phyloP scores from a whole-genome alignment of 805 yeast genomes.

The Candida boidinii region DNA sequence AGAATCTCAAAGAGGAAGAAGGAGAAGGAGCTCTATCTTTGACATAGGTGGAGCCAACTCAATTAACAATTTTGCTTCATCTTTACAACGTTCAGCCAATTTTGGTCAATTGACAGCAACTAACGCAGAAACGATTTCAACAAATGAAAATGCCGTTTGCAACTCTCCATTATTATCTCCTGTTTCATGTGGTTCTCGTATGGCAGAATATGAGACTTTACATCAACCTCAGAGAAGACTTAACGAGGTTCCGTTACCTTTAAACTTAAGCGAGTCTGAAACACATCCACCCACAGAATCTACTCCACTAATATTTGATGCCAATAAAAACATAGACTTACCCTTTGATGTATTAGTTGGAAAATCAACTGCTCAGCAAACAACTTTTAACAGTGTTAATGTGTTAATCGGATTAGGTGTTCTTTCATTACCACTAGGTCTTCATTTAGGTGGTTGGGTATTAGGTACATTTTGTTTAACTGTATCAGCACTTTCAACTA shows the following conservation, averaged over 20 bases:
- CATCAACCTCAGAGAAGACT: too few relatives aligned
- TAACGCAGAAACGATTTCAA: too few relatives aligned
- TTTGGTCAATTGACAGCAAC: slow-evolving; percentile 5
- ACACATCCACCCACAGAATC: too few relatives aligned
- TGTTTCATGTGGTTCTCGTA: neutral
- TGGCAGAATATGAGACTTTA: too few relatives aligned
- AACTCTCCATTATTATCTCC: neutral
- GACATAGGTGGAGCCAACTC: slow-evolving; percentile 30
- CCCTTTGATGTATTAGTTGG: slow-evolving; percentile 9
- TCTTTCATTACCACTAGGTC: slow-evolving; percentile 63
- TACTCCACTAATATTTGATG: slow-evolving; percentile 3
- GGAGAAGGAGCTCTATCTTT: slow-evolving; percentile 23
- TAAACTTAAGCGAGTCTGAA: neutral
- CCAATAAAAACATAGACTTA: too few relatives aligned
- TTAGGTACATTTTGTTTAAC: slow-evolving; percentile 35
- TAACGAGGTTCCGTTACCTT: too few relatives aligned
- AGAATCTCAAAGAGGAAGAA: neutral
- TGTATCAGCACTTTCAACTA: slow-evolving; percentile 39
- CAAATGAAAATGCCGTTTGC: slow-evolving; percentile 12
- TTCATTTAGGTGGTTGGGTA: slow-evolving; percentile 62
- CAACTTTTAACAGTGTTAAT: slow-evolving; percentile 70
- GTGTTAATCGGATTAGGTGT: slow-evolving; percentile 72
- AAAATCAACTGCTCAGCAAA: slow-evolving; percentile 62
- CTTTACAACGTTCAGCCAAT: slow-evolving; percentile 22
- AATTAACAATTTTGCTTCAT: slow-evolving; percentile 27